Base-by-base conservation (phyloP, 2,329 filamentous ascomycete species). In the Colletotrichum costaricense region DNA sequence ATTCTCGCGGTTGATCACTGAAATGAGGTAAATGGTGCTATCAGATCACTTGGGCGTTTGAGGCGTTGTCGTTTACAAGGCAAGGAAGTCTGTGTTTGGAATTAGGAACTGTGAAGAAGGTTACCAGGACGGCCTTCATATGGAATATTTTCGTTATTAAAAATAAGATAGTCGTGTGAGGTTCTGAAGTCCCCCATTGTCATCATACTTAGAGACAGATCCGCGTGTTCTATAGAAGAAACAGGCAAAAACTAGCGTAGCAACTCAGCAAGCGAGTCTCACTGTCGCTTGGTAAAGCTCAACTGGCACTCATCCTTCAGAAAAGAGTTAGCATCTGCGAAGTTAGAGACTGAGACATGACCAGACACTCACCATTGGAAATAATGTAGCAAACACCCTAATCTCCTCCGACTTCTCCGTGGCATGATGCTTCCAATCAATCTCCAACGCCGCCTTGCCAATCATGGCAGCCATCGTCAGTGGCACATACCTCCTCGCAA, bases 391-490 rank as follows among this genome's bases (percentile, higher is more conserved):
- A 82, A 88, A 88, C 0, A 88, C 86, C 38, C 80, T 79, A 35
- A 89, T 88, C 77, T 88, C 84, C 72, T 89, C 87, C 1, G 86
- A 88, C 26, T 74, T 79, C 0, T 77, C 76, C 1, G 87, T 89
- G 4, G 87, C 81, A 77, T 87, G 82, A 76, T 89, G 87, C 58
- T 76, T 78, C 87, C 87, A 89, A 63, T 89, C 84, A 1, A 89
- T 69, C 68, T 88, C 85, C 67, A 89, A 52, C 5, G 84, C 78
- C 0, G 87, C 88, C 76, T 88, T 89, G 1, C 87, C 87, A 78
- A 89, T 87, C 85, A 89, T 88, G 2, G 78, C 84, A 1, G 86
- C 84, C 85, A 89, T 85, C 0, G 84, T 83, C 0, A 89, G 80
- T 12, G 85, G 87, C 16, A 89, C 86, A 72, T 88, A 89, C 64